Percentiles rank a stretch among this genome's conserved stretches.
phyloP scores from a whole-genome alignment of 345 rosid species.

The Eucalyptus urophylla region DNA sequence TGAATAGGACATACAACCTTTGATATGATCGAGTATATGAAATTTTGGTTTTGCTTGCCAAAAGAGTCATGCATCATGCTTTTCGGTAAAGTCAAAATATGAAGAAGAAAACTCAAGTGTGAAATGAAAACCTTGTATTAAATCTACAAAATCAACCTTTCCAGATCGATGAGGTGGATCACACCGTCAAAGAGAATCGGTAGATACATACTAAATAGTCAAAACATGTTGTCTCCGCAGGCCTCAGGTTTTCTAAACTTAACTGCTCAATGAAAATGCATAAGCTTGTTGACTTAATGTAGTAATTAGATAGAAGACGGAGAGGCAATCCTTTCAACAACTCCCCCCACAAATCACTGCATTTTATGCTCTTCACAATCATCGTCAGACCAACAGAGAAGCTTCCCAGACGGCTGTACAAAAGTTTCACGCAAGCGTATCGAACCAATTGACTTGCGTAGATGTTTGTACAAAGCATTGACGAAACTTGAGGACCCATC shows the following conservation, averaged over 20 bases:
- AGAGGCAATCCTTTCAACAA: neutral
- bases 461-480: neutral
- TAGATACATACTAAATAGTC: neutral
- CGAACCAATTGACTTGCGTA: neutral
- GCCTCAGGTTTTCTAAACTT: neutral
- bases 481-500: neutral
- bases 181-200: neutral
- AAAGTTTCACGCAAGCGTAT: neutral
- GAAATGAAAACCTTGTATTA: neutral
- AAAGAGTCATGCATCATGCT: neutral
- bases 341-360: neutral
- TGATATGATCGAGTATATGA: neutral
- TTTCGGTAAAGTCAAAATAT: neutral
- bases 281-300: neutral
- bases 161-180: neutral
- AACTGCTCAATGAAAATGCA: neutral
- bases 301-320: neutral
- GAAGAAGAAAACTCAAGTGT: neutral
- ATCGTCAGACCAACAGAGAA: neutral
- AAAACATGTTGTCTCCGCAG: neutral
- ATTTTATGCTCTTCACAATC: neutral
- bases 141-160: neutral
- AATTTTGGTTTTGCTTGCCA: neutral
- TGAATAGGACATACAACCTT: neutral
- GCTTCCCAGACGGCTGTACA: neutral